phyloP scores from a whole-genome alignment of 2,329 filamentous ascomycete species.

The Orbilia ellipsospora region DNA sequence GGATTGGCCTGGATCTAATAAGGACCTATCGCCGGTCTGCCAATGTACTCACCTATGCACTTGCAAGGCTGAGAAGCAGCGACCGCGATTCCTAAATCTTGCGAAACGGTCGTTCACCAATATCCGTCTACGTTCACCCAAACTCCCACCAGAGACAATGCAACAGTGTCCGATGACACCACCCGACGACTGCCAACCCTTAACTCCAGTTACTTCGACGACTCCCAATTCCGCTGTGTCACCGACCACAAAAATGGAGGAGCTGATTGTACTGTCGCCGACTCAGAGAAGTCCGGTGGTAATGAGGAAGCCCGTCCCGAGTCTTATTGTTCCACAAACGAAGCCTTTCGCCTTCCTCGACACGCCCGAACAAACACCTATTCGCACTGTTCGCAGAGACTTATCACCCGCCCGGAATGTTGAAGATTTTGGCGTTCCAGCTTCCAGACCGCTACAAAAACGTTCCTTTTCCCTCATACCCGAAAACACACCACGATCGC shows the following conservation, averaged over 20 bases:
- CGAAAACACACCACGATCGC: conserved; percentile 45
- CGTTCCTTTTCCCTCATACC: conserved; percentile 47
- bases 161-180: conserved; percentile 45
- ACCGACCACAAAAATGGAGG: conserved; percentile 41
- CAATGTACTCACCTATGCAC: conserved; percentile 44
- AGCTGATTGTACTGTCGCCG: conserved; percentile 32
- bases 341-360: conserved; percentile 48
- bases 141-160: conserved; percentile 40
- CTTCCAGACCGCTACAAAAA: conserved; percentile 45
- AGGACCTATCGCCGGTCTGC: conserved; percentile 26
- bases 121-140: conserved; percentile 51
- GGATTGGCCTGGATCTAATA: conserved; percentile 20
- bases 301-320: conserved; percentile 49
- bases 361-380: conserved; percentile 51
- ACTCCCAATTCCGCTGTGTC: conserved; percentile 25
- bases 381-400: conserved; percentile 36
- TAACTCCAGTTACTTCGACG: conserved; percentile 13
- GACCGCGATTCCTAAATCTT: conserved; percentile 50
- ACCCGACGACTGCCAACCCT: conserved; percentile 37
- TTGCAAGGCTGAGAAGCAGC: conserved; percentile 50
- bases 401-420: conserved; percentile 39
- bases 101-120: conserved; percentile 53
- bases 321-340: conserved; percentile 44
- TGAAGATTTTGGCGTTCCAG: conserved; percentile 43
- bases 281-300: conserved; percentile 34